Base-by-base conservation (phyloP, 1,139 yeast genomes). In the Taiozyma sp. region DNA sequence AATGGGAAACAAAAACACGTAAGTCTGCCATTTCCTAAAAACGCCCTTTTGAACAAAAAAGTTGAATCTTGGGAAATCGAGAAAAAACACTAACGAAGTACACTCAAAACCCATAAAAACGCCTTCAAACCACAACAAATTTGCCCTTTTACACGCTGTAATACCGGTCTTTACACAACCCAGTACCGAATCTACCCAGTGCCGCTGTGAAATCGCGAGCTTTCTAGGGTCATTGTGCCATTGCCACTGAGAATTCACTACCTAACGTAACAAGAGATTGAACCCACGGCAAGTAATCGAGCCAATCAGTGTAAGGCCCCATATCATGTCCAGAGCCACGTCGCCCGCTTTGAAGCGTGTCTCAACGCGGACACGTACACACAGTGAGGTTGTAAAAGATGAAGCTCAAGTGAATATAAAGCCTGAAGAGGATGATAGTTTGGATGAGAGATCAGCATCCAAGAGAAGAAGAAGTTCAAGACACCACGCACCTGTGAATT, bases 391-490 rank as follows among this genome's bases (percentile, higher is more conserved):
- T 14, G 42, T 45, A 2, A 42, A 43, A 6, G 39, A 37, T 6
- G n/a, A 45, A 3, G 22, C 32, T 4, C 28, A 16, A 9, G 42
- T 44, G 14, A 30, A 43, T 11, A 8, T 26, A 13, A 37, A 42
- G 9, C 13, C 13, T 5, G 43, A 44, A 5, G 41, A 21, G 10
- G 41, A 16, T 10, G 40, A 37, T 19, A 22, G 9, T 19, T 19
- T 21, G 14, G 47, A 42, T 37, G 40, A 46, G 13, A 29, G 41
- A 9, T 21, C 46, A 16, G 26, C 32, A 32, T 8, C 26, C 2
- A 47, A 49, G 11, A 49, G 46, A 43, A 49, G 62, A 50, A 47
- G 53, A 49, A 45, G 54, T 22, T 50, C 59, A 13, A 48, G 62
- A 42, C 50, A 51, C 2, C 54, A 48, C 37, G 49, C 53, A 14